Percentiles rank a stretch among this genome's conserved stretches.
Evolutionary conservation across 108 stramenopile genomes (phyloP).

Genomic region (Cyclotella kingstonii): DNA sequence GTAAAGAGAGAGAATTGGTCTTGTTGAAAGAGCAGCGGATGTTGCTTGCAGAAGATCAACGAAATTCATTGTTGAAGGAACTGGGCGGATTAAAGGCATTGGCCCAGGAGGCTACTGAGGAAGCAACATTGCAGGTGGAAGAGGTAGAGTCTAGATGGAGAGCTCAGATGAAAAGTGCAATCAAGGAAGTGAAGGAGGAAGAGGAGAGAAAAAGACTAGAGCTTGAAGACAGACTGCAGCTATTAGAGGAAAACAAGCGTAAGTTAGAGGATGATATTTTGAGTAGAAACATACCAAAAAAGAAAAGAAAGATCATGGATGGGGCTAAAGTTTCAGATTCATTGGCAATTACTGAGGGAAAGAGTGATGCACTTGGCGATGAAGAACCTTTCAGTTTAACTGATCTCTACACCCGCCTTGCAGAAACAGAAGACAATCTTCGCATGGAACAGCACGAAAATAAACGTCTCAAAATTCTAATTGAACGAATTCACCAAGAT

Average conservation of each 20-base stretch:
- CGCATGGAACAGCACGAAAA: conserved; percentile 49
- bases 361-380: conserved; percentile 21
- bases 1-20: conserved; percentile 56
- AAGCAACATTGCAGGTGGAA: conserved; percentile 28
- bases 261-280: conserved; percentile 41
- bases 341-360: conserved; percentile 20
- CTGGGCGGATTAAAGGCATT: conserved; percentile 47
- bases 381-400: conserved; percentile 64
- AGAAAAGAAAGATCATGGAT: conserved; percentile 15
- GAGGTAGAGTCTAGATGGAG: conserved; percentile 38
- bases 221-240: conserved; percentile 38
- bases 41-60: conserved; percentile 47
- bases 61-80: conserved; percentile 40
- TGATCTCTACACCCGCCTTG: conserved; percentile 66
- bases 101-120: conserved; percentile 53
- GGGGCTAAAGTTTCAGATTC: conserved; percentile 13
- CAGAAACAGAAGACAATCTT: conserved; percentile 69
- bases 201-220: conserved; percentile 43
- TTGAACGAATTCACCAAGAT: conserved; percentile 69
- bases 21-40: conserved; percentile 66
- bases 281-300: conserved; percentile 12
- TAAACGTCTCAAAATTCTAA: conserved; percentile 56
- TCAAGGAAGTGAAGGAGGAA: conserved; percentile 48
- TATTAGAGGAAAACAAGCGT: conserved; percentile 27
- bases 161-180: conserved; percentile 38